phyloP scores from a whole-genome alignment of 2,329 filamentous ascomycete genomes.

The Diaporthe sp. region DNA sequence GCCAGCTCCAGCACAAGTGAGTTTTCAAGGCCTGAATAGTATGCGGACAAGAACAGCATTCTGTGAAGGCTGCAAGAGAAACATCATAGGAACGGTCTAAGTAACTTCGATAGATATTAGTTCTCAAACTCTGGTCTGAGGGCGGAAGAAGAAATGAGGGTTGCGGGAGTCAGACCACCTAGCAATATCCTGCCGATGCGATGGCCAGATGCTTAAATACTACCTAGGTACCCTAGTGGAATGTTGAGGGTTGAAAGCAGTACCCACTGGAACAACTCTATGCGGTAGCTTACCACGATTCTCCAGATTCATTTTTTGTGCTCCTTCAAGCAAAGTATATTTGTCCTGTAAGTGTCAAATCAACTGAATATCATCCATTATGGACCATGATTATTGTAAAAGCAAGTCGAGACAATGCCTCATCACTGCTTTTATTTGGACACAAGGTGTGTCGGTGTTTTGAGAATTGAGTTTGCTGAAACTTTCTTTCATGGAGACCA shows the following conservation, averaged over 20 bases:
- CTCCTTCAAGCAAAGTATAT: neutral
- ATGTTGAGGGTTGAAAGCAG: no score
- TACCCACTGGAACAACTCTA: no score
- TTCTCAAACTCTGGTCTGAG: neutral
- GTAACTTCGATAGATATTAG: neutral
- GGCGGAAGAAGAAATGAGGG: neutral
- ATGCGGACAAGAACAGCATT: neutral
- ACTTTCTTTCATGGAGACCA: neutral
- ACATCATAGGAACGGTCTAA: neutral
- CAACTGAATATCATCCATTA: neutral
- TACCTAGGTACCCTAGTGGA: rapidly evolving
- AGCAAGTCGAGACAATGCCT: neutral
- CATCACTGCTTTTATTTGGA: neutral
- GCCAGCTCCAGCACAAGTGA: neutral
- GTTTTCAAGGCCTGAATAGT: neutral
- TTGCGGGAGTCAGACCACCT: no score
- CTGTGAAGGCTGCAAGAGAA: neutral
- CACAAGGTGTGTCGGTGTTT: neutral
- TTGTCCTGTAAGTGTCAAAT: no score
- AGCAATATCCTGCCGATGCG: neutral
- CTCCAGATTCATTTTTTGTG: no score
- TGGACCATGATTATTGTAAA: neutral
- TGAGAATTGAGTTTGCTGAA: neutral
- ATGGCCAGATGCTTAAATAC: neutral
- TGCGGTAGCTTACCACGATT: neutral